Evolutionary conservation across 2,329 filamentous ascomycete species (phyloP), one percentile per base, ranked within the genome.

Genomic region (Ophiocordyceps camponoti-saundersi): DNA sequence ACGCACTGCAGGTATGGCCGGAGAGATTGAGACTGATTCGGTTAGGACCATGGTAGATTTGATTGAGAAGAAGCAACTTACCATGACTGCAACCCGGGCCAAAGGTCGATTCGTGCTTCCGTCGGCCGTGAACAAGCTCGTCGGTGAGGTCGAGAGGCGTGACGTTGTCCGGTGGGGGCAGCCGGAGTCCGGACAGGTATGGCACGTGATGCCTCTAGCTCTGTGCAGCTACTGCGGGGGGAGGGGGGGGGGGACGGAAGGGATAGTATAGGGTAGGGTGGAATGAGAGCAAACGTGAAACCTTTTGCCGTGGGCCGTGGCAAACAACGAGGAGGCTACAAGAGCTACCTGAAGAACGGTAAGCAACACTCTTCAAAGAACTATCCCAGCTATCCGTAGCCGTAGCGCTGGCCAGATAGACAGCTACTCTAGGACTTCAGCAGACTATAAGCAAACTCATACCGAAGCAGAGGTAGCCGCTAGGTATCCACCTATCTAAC

Each of bases 1-100:
- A 96, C 92, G 66, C 86, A 93, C 73, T 94, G 87, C 56, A 95
- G 84, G 69, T 96, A 95, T 48, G 90, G 90, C 53, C 90, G 85
- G 61, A 96, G 77, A 54, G 89, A 95, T 88, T 95, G 90, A 62
- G 89, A 95, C 92, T 83, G 53, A 32, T 44, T 20, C 21, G 21
- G 47, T n/a, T 5, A 21, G 22, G 3, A 40, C 21, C 36, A 40
- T n/a, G n/a, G 18, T 18, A 20, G 36, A 12, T 20, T 40, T 6
- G 18, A 40, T 20, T 20, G 8, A 20, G n/a, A 11, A 40, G n/a
- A 2, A 21, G n/a, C 36, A 21, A 15, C 43, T 44, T 20, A 48
- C 42, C 40, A 45, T 46, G 44, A 20, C 43, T 40, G 18, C 20
- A 11, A 20, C 2, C 36, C 13, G 12, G 7, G 13, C 20, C 41